Conservation (phyloP, 306 rosid species). For the Prinsepia uniflora region DNA sequence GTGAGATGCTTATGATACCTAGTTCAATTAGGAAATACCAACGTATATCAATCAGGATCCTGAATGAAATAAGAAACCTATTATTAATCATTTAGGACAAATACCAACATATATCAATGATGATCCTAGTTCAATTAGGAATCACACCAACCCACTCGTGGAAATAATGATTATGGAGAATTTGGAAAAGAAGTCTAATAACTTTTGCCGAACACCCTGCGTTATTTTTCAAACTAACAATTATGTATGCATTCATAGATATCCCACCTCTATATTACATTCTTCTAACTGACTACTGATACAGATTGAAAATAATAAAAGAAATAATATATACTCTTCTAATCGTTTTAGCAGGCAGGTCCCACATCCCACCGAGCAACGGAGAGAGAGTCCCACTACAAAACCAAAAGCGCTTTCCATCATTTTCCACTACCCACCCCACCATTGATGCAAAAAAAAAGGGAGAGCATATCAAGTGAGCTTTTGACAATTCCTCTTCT, state of each 20-base stretch:
- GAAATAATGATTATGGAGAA: slow-evolving; percentile 22
- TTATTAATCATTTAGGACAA: too few relatives aligned
- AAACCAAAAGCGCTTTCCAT: slow-evolving; percentile 56
- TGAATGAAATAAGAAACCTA: too few relatives aligned
- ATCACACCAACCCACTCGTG: too few relatives aligned
- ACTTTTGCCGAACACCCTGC: slow-evolving; percentile 26
- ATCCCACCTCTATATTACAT: slow-evolving; percentile 39
- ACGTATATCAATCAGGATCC: too few relatives aligned
- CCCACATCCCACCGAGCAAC: slow-evolving; percentile 86
- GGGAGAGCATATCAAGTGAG: slow-evolving; percentile 58
- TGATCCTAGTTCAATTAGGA: too few relatives aligned
- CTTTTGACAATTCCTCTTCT: slow-evolving; percentile 64
- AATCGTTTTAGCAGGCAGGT: slow-evolving; percentile 54
- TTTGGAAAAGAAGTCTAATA: slow-evolving; percentile 26
- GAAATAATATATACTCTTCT: slow-evolving; percentile 33
- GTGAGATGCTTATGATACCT: too few relatives aligned
- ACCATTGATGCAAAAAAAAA: slow-evolving; percentile 45
- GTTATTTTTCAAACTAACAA: slow-evolving; percentile 36
- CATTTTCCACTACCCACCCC: slow-evolving; percentile 69
- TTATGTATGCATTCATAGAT: slow-evolving; percentile 7
- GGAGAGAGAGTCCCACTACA: slow-evolving; percentile 38
- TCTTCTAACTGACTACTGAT: slow-evolving; percentile 26
- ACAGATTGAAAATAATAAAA: slow-evolving; percentile 12
- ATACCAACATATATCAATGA: too few relatives aligned
- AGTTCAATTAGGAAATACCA: too few relatives aligned